Evolutionary conservation across 2,329 filamentous ascomycete genomes (phyloP).

Genomic region (Arthroderma sp.): DNA sequence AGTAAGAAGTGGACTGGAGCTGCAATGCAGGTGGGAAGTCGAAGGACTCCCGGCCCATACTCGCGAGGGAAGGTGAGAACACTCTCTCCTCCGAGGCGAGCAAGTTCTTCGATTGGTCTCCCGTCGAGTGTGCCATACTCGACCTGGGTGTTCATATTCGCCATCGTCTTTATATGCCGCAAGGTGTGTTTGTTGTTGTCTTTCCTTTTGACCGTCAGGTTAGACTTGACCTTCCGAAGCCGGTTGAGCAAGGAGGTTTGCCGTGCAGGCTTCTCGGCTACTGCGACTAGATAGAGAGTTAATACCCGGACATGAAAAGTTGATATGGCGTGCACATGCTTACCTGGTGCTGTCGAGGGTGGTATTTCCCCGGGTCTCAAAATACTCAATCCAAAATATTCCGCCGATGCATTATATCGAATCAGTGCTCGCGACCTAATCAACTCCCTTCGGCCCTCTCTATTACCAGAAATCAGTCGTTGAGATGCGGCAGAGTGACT

Average conservation of each 20-base stretch:
- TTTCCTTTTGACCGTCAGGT: constrained; percentile 18
- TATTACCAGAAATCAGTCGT: constrained; percentile 16
- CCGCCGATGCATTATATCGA: constrained; percentile 21
- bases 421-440: constrained; percentile 11
- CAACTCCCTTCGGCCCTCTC: constrained; percentile 17
- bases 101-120: constrained; percentile 30
- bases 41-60: constrained; percentile 28
- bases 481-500: constrained; percentile 17
- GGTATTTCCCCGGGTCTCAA: background rate
- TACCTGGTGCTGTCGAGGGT: background rate
- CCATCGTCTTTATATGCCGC: constrained; percentile 32
- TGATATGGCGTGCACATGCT: background rate
- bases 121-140: constrained; percentile 27
- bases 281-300: background rate
- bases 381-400: constrained; percentile 8
- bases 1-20: constrained; percentile 29
- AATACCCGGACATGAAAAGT: background rate
- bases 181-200: constrained; percentile 18
- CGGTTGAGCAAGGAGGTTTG: constrained; percentile 16
- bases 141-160: constrained; percentile 20
- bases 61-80: constrained; percentile 27
- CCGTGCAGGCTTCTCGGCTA: background rate
- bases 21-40: constrained; percentile 35
- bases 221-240: constrained; percentile 28
- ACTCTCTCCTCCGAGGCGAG: constrained; percentile 34